Percentiles rank a stretch among this genome's conserved stretches.
Evolutionary conservation across 805 yeast genomes (phyloP).

Genomic region (Pichia deserticola): DNA sequence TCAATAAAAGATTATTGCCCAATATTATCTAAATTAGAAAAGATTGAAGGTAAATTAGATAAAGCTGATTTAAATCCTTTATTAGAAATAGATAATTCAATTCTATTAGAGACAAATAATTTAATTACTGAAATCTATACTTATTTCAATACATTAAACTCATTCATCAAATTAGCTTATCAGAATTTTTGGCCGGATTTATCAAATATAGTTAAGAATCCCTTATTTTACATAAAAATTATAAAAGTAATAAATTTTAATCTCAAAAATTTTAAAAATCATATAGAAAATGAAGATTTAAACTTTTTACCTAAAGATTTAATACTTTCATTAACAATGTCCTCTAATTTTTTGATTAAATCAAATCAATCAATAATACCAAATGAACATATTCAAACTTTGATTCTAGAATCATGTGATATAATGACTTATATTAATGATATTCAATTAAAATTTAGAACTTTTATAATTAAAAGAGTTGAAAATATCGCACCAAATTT

Average conservation of each 20-base stretch:
- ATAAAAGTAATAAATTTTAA: background rate
- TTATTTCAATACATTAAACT: constrained; percentile 36
- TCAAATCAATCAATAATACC: background rate
- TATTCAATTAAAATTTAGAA: constrained; percentile 37
- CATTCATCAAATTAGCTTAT: constrained; percentile 46
- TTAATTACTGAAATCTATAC: constrained; percentile 4
- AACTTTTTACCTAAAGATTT: constrained; percentile 54
- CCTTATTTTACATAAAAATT: constrained; percentile 53
- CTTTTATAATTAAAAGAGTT: constrained; percentile 50
- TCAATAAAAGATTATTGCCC: constrained; percentile 23
- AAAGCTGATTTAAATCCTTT: constrained; percentile 15
- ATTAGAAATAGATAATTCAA: constrained; percentile 33
- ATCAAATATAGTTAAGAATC: constrained; percentile 51
- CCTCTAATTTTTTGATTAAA: constrained; percentile 39
- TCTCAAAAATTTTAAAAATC: background rate
- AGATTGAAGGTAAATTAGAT: constrained; percentile 19
- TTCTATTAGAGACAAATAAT: constrained; percentile 32
- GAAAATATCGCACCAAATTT: constrained; percentile 71
- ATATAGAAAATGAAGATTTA: constrained; percentile 22
- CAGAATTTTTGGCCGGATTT: constrained; percentile 64
- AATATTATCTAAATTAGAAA: constrained; percentile 18
- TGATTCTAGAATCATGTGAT: constrained; percentile 34
- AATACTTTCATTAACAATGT: constrained; percentile 64
- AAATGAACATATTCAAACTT: background rate
- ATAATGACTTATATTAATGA: constrained; percentile 39